Evolutionary conservation across 2,329 filamentous ascomycete species (phyloP).

Genomic region (Hypoxylon sp.): DNA sequence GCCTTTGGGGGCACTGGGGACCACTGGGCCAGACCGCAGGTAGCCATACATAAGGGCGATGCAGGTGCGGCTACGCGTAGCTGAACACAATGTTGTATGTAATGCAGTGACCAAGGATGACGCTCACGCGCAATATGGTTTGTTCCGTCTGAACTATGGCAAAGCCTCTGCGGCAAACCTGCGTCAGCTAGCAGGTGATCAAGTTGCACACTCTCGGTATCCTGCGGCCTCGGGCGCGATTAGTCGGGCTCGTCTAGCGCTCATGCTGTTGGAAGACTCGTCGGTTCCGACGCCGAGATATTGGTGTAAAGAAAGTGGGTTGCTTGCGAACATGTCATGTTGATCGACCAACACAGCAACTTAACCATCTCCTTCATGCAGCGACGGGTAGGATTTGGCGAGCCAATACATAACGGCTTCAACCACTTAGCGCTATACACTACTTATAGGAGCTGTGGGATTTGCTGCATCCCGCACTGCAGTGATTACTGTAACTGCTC

Average conservation of each 20-base stretch:
- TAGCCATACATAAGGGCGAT: slow-evolving; percentile 7
- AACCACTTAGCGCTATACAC: slow-evolving; percentile 13
- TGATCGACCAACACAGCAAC: slow-evolving; percentile 15
- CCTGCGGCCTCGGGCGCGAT: slow-evolving; percentile 28
- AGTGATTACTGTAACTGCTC: slow-evolving; percentile 19
- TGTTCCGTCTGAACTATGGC: slow-evolving; percentile 29
- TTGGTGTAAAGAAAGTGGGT: slow-evolving; percentile 28
- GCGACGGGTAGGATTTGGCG: slow-evolving; percentile 9
- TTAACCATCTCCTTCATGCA: not conserved
- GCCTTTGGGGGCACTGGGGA: too few species aligned
- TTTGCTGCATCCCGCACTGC: slow-evolving; percentile 30
- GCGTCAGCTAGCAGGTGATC: slow-evolving; percentile 21
- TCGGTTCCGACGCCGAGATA: slow-evolving; percentile 38
- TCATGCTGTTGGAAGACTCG: slow-evolving; percentile 18
- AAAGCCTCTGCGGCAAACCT: slow-evolving; percentile 25
- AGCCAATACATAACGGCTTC: slow-evolving; percentile 12
- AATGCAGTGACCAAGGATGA: slow-evolving; percentile 34
- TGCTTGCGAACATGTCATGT: slow-evolving; percentile 27
- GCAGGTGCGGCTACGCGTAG: slow-evolving; percentile 41
- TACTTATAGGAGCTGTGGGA: slow-evolving; percentile 8
- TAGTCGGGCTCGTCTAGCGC: slow-evolving; percentile 11
- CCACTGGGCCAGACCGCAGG: slow-evolving; percentile 4
- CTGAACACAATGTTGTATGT: slow-evolving; percentile 23
- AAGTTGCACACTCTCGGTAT: slow-evolving; percentile 27
- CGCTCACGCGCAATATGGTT: slow-evolving; percentile 39